These are phyloP conservation scores for Stagonosporopsis cucurbitacearum DNA, from an alignment of 2,329 filamentous ascomycete genomes.

Conservation along the genomic window DNA sequence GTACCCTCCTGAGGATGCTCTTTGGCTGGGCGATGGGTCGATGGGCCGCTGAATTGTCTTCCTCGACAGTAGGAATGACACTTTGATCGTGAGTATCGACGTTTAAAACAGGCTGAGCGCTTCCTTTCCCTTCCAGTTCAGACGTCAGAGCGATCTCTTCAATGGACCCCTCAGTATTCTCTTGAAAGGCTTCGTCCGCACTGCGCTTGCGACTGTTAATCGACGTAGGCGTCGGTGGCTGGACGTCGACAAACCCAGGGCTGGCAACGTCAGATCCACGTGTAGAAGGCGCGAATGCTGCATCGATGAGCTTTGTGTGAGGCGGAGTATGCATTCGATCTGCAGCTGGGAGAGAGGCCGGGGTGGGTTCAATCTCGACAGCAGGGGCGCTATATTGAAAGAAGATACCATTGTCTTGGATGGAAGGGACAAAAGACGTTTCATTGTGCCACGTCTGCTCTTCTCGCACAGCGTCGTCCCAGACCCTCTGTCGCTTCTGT, in stretches of 20 bases:
- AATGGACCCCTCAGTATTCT: background rate
- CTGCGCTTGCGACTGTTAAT: conserved; percentile 41
- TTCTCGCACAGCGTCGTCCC: background rate
- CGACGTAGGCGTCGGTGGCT: conserved; percentile 41
- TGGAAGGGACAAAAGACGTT: background rate
- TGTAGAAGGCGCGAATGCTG: conserved; percentile 23
- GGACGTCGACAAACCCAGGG: conserved; percentile 29
- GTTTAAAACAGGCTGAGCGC: background rate
- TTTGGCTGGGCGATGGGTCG: conserved; percentile 22
- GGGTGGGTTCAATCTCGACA: background rate
- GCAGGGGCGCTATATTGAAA: too few relatives aligned
- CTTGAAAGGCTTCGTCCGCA: conserved; percentile 27
- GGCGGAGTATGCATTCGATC: conserved; percentile 31
- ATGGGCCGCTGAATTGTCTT: background rate
- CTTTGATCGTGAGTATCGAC: background rate
- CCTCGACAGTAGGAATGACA: conserved; percentile 3
- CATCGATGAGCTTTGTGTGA: conserved; percentile 18
- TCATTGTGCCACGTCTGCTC: background rate
- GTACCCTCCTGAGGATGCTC: conserved; percentile 21
- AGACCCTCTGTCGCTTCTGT: conserved; percentile 13
- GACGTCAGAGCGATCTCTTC: conserved; percentile 3
- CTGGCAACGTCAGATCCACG: conserved; percentile 41
- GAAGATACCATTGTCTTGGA: background rate
- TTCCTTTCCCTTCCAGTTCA: conserved; percentile 16
- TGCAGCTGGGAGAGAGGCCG: background rate